Conservation (phyloP, 148 eudicot species). For the Rhododendron griersonianum region DNA sequence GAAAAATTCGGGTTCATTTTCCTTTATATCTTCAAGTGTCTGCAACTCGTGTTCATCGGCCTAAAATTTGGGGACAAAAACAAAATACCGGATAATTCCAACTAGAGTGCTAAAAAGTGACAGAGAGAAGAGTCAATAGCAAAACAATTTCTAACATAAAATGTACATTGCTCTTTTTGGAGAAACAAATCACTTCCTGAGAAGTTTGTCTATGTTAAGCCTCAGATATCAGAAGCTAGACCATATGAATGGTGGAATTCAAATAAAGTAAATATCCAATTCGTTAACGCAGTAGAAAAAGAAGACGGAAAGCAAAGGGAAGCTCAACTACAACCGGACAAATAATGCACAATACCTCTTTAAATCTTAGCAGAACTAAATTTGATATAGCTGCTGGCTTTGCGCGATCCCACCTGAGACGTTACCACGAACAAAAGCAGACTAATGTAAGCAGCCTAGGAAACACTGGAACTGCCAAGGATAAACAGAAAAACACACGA, state of each 20-base stretch:
- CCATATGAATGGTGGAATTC: not conserved
- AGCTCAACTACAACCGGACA: not conserved
- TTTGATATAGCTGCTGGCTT: constrained; percentile 86
- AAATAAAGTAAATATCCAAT: not conserved
- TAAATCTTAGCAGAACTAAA: constrained; percentile 75
- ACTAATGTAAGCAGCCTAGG: not conserved
- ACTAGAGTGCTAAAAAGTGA: not conserved
- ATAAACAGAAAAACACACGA: not conserved
- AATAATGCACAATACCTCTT: constrained; percentile 56
- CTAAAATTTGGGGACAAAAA: constrained; percentile 23
- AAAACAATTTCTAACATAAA: not conserved
- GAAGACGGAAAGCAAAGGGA: not conserved
- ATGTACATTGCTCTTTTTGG: not conserved
- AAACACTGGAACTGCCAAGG: not conserved
- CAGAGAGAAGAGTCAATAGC: not conserved
- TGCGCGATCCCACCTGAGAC: constrained; percentile 73
- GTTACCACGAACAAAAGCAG: not conserved
- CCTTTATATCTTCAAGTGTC: constrained; percentile 59
- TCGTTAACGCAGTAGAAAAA: not conserved
- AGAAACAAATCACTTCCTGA: not conserved
- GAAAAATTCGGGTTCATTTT: constrained; percentile 68
- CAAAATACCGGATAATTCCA: not conserved
- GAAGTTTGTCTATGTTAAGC: constrained; percentile 1
- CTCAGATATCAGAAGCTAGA: not conserved
- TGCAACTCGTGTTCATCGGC: constrained; percentile 75